A percentile compares a stretch with the other conserved stretches of the same genome.
phyloP scores from a whole-genome alignment of 2,329 filamentous ascomycete genomes.

The Ploettnerulaceae sp. region DNA sequence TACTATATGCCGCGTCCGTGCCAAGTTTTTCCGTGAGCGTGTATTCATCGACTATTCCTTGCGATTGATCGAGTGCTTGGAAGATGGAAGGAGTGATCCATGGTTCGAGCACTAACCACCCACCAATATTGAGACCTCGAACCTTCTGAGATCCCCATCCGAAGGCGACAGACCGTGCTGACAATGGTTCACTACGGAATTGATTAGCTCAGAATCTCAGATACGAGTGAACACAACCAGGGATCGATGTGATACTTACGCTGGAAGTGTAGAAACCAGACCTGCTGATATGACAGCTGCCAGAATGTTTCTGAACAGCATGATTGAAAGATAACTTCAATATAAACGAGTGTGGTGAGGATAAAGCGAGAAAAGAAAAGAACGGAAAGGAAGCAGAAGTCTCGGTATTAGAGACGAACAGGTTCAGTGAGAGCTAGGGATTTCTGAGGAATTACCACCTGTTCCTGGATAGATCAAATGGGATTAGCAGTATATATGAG shows the following conservation, averaged over 20 bases:
- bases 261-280: slow-evolving; percentile 11
- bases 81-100: slow-evolving; percentile 58
- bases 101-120: slow-evolving; percentile 35
- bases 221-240: background rate
- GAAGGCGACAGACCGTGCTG: slow-evolving; percentile 37
- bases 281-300: slow-evolving; percentile 16
- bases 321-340: slow-evolving; percentile 8
- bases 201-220: background rate
- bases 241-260: slow-evolving; percentile 5
- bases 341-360: slow-evolving; percentile 10
- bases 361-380: slow-evolving; percentile 1
- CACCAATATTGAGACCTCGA: slow-evolving; percentile 37
- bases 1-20: slow-evolving; percentile 41
- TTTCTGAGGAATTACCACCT: too few relatives aligned
- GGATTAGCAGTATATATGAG: slow-evolving; percentile 9
- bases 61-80: slow-evolving; percentile 33
- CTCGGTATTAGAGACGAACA: slow-evolving; percentile 3
- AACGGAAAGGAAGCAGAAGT: background rate
- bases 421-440: background rate
- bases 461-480: slow-evolving; percentile 1
- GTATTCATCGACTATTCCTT: slow-evolving; percentile 33
- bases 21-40: slow-evolving; percentile 42
- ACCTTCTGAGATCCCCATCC: slow-evolving; percentile 46
- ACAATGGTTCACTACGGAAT: slow-evolving; percentile 10
- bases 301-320: slow-evolving; percentile 19